phyloP scores from a whole-genome alignment of 495 filamentous ascomycete species.

The Lophium mytilinum region DNA sequence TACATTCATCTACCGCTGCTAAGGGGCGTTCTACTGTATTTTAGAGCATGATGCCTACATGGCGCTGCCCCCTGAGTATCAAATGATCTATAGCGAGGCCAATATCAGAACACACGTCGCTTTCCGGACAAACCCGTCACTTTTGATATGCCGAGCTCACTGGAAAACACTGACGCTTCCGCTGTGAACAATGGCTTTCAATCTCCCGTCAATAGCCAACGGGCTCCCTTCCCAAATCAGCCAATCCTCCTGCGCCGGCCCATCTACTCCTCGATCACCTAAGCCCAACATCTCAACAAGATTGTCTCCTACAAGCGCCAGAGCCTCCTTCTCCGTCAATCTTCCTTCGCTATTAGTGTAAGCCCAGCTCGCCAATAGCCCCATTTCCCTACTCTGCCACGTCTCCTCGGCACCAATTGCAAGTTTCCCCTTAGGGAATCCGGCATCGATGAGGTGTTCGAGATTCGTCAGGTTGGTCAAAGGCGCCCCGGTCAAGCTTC shows the following conservation, averaged over 20 bases:
- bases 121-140: too few species aligned
- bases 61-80: too few species aligned
- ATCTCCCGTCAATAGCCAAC: constrained; percentile 24
- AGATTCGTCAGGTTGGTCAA: constrained; percentile 41
- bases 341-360: constrained; percentile 39
- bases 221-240: constrained; percentile 26
- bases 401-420: constrained; percentile 41
- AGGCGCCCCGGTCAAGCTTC: constrained; percentile 26
- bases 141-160: too few species aligned
- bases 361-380: constrained; percentile 43
- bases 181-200: constrained; percentile 14
- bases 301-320: constrained; percentile 41
- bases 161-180: background rate
- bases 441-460: constrained; percentile 38
- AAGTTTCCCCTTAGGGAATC: constrained; percentile 33
- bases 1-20: too few species aligned
- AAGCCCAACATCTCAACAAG: constrained; percentile 43
- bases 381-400: constrained; percentile 40
- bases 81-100: too few species aligned
- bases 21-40: too few species aligned
- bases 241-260: constrained; percentile 7
- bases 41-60: too few species aligned
- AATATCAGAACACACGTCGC: too few species aligned
- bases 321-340: constrained; percentile 34
- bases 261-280: constrained; percentile 14